phyloP scores from a whole-genome alignment of 2,329 filamentous ascomycete species.

The Pseudogymnoascus sp. region DNA sequence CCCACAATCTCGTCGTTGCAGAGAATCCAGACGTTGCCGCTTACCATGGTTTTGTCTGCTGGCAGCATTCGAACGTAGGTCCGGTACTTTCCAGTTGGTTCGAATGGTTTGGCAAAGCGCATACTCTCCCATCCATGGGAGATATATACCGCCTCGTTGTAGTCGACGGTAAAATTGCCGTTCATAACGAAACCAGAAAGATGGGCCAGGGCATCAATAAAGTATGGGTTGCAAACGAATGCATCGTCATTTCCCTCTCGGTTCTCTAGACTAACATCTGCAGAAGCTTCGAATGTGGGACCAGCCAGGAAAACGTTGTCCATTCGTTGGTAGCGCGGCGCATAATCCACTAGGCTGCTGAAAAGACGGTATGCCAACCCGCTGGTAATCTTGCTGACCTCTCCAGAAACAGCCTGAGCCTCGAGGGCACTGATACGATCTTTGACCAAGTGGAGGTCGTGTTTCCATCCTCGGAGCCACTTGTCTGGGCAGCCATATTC shows the following conservation, averaged over 20 bases:
- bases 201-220: conserved; percentile 52
- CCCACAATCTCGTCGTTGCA: conserved; percentile 30
- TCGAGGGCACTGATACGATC: conserved; percentile 11
- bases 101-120: conserved; percentile 41
- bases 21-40: conserved; percentile 49
- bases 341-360: too few relatives aligned
- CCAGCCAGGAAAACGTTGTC: conserved; percentile 25
- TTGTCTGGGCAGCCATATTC: conserved; percentile 11
- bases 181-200: conserved; percentile 57
- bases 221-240: conserved; percentile 49
- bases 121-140: conserved; percentile 53
- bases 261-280: conserved; percentile 37
- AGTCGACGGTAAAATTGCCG: conserved; percentile 48
- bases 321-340: too few relatives aligned
- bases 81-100: conserved; percentile 42
- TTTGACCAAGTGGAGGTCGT: conserved; percentile 11
- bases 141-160: conserved; percentile 49
- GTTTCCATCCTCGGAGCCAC: conserved; percentile 11
- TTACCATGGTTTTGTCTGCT: conserved; percentile 42
- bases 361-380: too few relatives aligned
- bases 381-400: too few relatives aligned
- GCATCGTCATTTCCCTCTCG: conserved; percentile 37
- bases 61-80: conserved; percentile 53
- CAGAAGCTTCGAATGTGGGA: conserved; percentile 29
- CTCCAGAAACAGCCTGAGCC: not conserved